These are phyloP conservation scores for Mycena leptocephala DNA, from an alignment of 768 basidiomycete species.

Conservation along the genomic window DNA sequence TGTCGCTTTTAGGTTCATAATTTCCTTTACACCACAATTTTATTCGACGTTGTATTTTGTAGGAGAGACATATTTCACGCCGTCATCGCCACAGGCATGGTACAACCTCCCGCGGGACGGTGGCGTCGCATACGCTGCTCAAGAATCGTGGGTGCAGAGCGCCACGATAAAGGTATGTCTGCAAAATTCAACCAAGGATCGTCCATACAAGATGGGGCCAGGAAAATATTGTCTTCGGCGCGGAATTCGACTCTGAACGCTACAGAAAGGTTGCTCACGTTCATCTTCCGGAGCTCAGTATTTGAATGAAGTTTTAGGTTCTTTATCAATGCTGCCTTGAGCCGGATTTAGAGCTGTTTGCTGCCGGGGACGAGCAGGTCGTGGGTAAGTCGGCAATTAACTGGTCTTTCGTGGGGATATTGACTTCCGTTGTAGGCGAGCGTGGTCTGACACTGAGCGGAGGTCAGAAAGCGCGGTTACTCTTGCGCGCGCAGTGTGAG, in stretches of 20 bases:
- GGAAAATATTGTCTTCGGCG: constrained; percentile 90
- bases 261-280: constrained; percentile 66
- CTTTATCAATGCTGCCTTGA: constrained; percentile 78
- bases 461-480: constrained; percentile 66
- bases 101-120: constrained; percentile 77
- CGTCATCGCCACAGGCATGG: constrained; percentile 68
- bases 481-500: constrained; percentile 66
- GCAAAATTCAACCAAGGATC: too few species aligned
- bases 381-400: background rate
- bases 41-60: background rate
- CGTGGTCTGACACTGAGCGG: constrained; percentile 62
- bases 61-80: constrained; percentile 80
- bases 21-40: background rate
- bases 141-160: constrained; percentile 90
- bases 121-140: constrained; percentile 86
- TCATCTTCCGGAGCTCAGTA: background rate
- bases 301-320: background rate
- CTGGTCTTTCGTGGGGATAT: background rate
- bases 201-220: constrained; percentile 32
- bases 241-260: constrained; percentile 80
- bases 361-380: constrained; percentile 67
- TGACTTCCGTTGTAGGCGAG: constrained; percentile 63
- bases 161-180: constrained; percentile 73
- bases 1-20: constrained; percentile 67
- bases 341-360: constrained; percentile 78